A percentile compares a stretch with the other conserved stretches of the same genome.
Conservation (phyloP, 176 grass and related monocot genomes). For the Secale cereale region DNA sequence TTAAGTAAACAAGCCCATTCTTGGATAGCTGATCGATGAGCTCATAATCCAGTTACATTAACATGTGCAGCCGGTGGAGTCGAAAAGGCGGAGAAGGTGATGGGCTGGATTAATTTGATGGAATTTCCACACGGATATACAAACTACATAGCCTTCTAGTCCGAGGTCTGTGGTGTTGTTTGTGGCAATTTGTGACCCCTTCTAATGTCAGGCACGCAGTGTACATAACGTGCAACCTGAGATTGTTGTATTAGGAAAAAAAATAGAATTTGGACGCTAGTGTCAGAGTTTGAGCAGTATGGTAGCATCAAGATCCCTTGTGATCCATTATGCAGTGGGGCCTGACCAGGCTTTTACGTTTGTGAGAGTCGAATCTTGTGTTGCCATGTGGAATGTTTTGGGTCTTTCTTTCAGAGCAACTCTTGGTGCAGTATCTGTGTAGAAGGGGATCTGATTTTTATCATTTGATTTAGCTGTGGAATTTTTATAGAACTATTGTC, state of each 20-base stretch:
- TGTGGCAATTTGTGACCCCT: conserved; percentile 20
- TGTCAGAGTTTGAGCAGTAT: conserved; percentile 17
- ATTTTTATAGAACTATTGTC: not conserved
- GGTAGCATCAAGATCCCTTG: conserved; percentile 20
- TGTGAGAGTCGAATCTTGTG: conserved; percentile 13
- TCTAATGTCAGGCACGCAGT: conserved; percentile 30
- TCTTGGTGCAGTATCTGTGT: conserved; percentile 11
- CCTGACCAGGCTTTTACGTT: not conserved
- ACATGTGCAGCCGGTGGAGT: conserved; percentile 57
- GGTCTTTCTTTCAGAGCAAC: not conserved
- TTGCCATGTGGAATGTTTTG: not conserved
- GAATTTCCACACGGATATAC: conserved; percentile 37
- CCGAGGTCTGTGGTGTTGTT: conserved; percentile 37
- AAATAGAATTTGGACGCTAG: conserved; percentile 30
- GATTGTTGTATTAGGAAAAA: conserved; percentile 47
- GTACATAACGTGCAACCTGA: conserved; percentile 51
- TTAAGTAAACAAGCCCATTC: not conserved
- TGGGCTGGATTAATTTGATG: conserved; percentile 19
- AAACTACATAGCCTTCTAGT: conserved; percentile 63
- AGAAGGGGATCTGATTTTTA: not conserved
- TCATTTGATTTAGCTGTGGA: not conserved
- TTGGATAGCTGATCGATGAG: not conserved
- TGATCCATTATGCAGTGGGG: conserved; percentile 8
- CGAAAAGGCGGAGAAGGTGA: conserved; percentile 92
- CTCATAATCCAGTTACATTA: not conserved